phyloP scores from a whole-genome alignment of 2,329 filamentous ascomycete species.

The Xylaria sp. region DNA sequence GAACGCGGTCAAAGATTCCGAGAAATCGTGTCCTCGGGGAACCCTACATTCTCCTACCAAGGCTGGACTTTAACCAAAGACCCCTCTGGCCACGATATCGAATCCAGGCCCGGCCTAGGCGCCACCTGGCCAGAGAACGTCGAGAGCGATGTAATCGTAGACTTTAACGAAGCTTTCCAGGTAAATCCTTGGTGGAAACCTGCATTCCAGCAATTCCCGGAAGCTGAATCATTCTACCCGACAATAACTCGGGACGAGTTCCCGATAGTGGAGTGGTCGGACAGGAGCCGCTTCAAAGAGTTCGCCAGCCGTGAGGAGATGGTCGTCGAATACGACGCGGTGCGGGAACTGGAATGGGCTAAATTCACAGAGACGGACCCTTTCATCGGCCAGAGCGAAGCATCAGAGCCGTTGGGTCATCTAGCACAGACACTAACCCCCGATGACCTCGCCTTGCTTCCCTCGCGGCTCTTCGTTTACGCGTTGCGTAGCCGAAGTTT shows the following conservation, averaged over 20 bases:
- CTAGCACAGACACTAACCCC: conserved; percentile 26
- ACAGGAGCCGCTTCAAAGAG: conserved; percentile 28
- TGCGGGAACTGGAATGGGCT: conserved; percentile 35
- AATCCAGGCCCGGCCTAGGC: conserved; percentile 29
- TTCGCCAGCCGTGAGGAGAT: conserved; percentile 29
- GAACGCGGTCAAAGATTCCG: conserved; percentile 32
- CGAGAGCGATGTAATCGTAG: conserved; percentile 37
- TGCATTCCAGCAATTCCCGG: conserved; percentile 35
- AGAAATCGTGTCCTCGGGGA: conserved; percentile 37
- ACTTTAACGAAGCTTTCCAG: conserved; percentile 37
- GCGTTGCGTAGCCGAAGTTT: conserved; percentile 36
- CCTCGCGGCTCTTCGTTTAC: conserved; percentile 36
- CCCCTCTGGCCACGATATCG: conserved; percentile 32
- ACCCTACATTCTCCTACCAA: conserved; percentile 33
- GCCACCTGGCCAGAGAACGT: conserved; percentile 35
- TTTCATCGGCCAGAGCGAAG: conserved; percentile 29
- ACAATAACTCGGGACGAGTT: conserved; percentile 32
- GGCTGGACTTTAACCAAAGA: conserved; percentile 37
- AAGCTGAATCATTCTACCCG: conserved; percentile 32
- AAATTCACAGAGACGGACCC: conserved; percentile 29
- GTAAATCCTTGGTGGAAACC: conserved; percentile 38
- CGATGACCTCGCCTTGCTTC: conserved; percentile 35
- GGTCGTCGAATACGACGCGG: conserved; percentile 36
- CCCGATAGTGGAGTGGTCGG: conserved; percentile 36
- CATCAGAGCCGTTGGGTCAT: conserved; percentile 18